phyloP scores from a whole-genome alignment of 352 stramenopile genomes.

The Plasmopara viticola region DNA sequence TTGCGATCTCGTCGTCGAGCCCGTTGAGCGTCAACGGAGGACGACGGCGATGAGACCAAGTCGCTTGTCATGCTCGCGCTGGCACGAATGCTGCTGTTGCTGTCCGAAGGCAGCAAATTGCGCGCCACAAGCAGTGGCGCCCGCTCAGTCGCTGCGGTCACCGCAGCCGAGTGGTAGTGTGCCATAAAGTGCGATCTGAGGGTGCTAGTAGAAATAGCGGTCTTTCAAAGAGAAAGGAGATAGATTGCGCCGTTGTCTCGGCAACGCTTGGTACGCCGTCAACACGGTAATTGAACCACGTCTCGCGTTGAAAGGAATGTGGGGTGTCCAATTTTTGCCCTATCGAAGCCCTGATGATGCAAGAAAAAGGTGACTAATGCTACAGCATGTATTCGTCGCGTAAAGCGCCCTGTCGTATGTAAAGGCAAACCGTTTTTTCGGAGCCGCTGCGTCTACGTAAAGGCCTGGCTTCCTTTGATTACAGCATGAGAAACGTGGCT shows the following conservation, averaged over 20 bases:
- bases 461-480: too few relatives aligned
- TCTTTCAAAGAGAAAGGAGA: neutral
- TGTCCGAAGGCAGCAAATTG: slow-evolving; percentile 22
- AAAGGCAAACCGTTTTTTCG: too few relatives aligned
- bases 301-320: too few relatives aligned
- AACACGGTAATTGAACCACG: too few relatives aligned
- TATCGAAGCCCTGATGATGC: too few relatives aligned
- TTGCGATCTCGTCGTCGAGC: slow-evolving; percentile 19
- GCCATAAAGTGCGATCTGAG: slow-evolving; percentile 17
- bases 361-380: too few relatives aligned
- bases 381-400: too few relatives aligned
- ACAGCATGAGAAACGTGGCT: too few relatives aligned
- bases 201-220: neutral
- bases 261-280: neutral
- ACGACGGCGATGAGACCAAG: slow-evolving; percentile 18
- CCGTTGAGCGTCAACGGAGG: slow-evolving; percentile 9
- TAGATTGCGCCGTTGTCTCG: slow-evolving; percentile 3
- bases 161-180: slow-evolving; percentile 24
- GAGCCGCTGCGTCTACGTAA: too few relatives aligned
- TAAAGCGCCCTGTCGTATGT: too few relatives aligned
- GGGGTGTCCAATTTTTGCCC: too few relatives aligned
- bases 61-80: slow-evolving; percentile 21
- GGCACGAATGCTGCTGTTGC: slow-evolving; percentile 9
- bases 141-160: slow-evolving; percentile 12
- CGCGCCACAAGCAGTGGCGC: slow-evolving; percentile 24